Base-by-base conservation (phyloP, 2,329 filamentous ascomycete species). In the Albophoma yamanashiensis region DNA sequence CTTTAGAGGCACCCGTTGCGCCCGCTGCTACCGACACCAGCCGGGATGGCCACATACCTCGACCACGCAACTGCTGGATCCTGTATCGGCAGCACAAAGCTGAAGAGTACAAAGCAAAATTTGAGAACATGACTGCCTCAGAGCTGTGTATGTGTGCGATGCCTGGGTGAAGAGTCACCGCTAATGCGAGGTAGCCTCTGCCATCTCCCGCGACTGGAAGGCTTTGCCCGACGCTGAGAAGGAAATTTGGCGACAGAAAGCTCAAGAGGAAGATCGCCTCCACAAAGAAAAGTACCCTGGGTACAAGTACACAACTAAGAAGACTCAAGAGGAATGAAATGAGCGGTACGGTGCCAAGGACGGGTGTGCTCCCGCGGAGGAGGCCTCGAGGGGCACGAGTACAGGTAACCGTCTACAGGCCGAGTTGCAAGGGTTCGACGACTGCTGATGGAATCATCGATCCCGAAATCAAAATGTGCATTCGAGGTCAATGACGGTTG, bases 31-130 rank as follows among this genome's bases (percentile, higher is more conserved):
- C 55, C 36, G 59, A 50, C n/a, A 40, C 57, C n/a, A 56, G 47
- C 9, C 31, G 31, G 2, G 57, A 55, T n/a, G 20, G 8, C 34
- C 63, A 62, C 25, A 68, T 72, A 36, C 68, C 68, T 36, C 69
- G 70, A 5, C 69, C 71, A 3, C 64, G 66, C 42, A 74, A 74
- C 55, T 64, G 66, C 38, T 74, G 68, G 67, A 73, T 73, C 52
- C 62, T 74, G 2, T 74, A 73, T 56, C 70, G 71, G 15, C 67
- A 70, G 36, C 62, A 67, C 8, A 67, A 67, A 15, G 68, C 66
- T 3, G 62, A 63, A 14, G 62, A 67, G 31, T 58, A 74, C 31
- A 64, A 61, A 14, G 59, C 65, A 15, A 59, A 59, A 9, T 60
- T 68, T 56, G 66, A 68, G 8, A 62, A 62, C 0, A 64, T 70